Conservation (phyloP, 768 basidiomycete genomes). For the Daedaleopsis nitida region DNA sequence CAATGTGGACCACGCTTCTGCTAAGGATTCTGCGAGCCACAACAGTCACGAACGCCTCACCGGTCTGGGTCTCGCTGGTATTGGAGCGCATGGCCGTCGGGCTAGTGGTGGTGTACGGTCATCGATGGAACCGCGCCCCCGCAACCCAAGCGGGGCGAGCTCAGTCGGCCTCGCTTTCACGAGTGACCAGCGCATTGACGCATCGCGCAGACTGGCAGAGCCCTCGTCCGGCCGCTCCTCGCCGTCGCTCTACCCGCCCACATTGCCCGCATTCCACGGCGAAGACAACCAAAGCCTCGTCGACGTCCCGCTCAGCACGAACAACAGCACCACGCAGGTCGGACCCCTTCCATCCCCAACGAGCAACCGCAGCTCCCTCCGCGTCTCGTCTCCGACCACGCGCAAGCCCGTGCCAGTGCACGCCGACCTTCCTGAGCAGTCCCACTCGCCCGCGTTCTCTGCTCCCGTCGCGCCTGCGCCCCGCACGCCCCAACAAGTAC, state of each 20-base stretch:
- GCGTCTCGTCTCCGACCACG: slow-evolving; percentile 8
- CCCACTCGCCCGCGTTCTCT: slow-evolving; percentile 2
- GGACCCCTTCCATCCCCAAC: slow-evolving; percentile 11
- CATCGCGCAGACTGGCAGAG: neutral
- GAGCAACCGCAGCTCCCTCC: neutral
- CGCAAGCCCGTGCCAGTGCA: slow-evolving; percentile 10
- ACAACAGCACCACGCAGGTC: neutral
- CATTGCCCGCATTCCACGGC: slow-evolving; percentile 3
- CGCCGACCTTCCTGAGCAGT: slow-evolving; percentile 7
- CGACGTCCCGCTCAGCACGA: slow-evolving; percentile 11
- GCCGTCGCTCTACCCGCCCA: slow-evolving; percentile 21
- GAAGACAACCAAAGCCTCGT: slow-evolving; percentile 9
- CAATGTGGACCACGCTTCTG: neutral
- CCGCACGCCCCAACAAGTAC: slow-evolving; percentile 2
- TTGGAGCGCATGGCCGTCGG: slow-evolving; percentile 9
- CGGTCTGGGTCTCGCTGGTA: slow-evolving; percentile 14
- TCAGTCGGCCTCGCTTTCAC: slow-evolving; percentile 17
- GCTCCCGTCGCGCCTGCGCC: neutral
- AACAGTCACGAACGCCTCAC: slow-evolving; percentile 1
- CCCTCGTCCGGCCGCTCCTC: slow-evolving; percentile 16
- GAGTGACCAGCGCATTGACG: slow-evolving; percentile 6
- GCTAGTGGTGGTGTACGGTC: neutral
- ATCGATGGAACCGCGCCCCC: neutral
- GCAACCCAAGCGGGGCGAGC: slow-evolving; percentile 9
- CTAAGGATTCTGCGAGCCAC: neutral